Percentiles rank a stretch among this genome's conserved stretches.
These are phyloP conservation scores for Pseudocercospora vitis DNA, from an alignment of 2,329 filamentous ascomycete genomes.

Conservation along the genomic window DNA sequence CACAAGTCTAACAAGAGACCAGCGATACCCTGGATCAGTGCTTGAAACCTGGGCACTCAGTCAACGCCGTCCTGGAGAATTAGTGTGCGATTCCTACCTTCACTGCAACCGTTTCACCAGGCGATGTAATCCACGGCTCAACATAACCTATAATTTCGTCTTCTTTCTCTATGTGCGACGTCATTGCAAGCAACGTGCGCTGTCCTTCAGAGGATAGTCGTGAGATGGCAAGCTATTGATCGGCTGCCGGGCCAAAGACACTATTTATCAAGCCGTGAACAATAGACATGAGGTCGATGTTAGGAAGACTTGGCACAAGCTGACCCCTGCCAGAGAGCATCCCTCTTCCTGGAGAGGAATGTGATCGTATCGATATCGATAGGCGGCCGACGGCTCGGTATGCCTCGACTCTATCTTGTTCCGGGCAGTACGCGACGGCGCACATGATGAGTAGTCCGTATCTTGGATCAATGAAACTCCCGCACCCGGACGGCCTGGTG, in stretches of 20 bases:
- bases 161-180: background rate
- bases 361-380: constrained; percentile 4
- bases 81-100: background rate
- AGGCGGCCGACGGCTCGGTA: background rate
- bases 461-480: no score
- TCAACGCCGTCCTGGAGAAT: background rate
- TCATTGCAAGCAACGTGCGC: background rate
- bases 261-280: background rate
- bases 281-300: no score
- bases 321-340: background rate
- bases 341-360: background rate
- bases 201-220: background rate
- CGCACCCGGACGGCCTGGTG: no score
- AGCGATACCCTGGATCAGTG: constrained; percentile 7
- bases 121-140: constrained; percentile 9
- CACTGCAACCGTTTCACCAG: constrained; percentile 5
- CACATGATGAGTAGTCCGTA: no score
- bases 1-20: constrained; percentile 1
- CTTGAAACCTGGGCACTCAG: background rate
- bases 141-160: constrained; percentile 10
- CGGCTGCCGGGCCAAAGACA: background rate
- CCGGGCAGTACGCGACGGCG: no score
- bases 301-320: no score
- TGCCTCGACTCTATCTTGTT: no score
- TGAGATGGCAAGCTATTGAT: background rate